Conservation (phyloP, 352 stramenopile species). For the Globisporangium barbulae region DNA sequence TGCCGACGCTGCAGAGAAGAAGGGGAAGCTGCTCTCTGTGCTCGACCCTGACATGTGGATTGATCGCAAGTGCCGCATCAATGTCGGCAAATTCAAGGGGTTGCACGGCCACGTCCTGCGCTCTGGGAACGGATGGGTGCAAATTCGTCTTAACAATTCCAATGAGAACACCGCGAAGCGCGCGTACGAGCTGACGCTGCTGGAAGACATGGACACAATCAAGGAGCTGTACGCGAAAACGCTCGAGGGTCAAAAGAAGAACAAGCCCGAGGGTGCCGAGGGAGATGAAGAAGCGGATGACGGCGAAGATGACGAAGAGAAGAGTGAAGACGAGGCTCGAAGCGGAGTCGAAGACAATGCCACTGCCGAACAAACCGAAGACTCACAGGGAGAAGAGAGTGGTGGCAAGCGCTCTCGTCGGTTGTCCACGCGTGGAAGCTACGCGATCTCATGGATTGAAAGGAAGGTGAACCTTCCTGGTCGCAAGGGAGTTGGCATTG, state of each 20-base stretch:
- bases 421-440: constrained; percentile 74
- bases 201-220: constrained; percentile 82
- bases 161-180: constrained; percentile 86
- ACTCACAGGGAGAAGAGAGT: constrained; percentile 79
- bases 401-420: constrained; percentile 61
- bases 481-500: constrained; percentile 69
- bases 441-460: constrained; percentile 86
- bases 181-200: constrained; percentile 81
- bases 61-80: constrained; percentile 81
- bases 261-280: constrained; percentile 30
- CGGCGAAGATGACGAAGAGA: constrained; percentile 48
- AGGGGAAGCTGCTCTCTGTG: constrained; percentile 67
- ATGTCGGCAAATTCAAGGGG: constrained; percentile 87
- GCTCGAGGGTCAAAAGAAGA: constrained; percentile 55
- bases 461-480: constrained; percentile 79
- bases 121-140: constrained; percentile 88
- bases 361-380: constrained; percentile 55
- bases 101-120: constrained; percentile 68
- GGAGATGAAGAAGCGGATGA: constrained; percentile 26
- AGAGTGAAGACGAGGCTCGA: constrained; percentile 50
- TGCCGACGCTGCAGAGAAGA: constrained; percentile 28
- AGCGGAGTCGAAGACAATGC: constrained; percentile 53
- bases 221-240: constrained; percentile 71
- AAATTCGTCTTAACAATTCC: constrained; percentile 77
- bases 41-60: constrained; percentile 89